Evolutionary conservation across 108 stramenopile genomes (phyloP).

Genomic region (Skeletonema costatum): DNA sequence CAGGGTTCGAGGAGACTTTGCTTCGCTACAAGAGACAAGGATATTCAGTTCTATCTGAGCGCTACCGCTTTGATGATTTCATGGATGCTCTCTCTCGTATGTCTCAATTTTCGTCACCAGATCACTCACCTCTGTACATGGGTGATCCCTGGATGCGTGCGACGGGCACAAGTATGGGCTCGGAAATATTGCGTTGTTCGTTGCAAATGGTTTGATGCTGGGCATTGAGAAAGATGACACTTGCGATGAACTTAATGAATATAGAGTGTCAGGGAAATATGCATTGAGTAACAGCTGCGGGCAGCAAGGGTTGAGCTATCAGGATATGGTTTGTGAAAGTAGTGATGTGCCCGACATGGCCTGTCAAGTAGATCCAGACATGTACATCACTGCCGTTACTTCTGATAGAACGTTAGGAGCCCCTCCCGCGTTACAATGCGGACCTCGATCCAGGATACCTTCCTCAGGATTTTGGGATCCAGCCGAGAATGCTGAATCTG

Average conservation of each 20-base stretch:
- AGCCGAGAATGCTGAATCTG: conserved; percentile 5
- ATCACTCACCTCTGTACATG: conserved; percentile 37
- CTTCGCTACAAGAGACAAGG: conserved; percentile 23
- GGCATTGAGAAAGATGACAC: conserved; percentile 46
- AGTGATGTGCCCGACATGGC: conserved; percentile 20
- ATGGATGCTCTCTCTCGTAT: conserved; percentile 13
- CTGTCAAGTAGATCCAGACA: conserved; percentile 26
- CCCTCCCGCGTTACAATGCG: conserved; percentile 30
- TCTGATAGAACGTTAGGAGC: conserved; percentile 13
- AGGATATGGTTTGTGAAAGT: conserved; percentile 15
- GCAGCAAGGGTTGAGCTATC: conserved; percentile 15
- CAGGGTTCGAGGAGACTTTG: conserved; percentile 29
- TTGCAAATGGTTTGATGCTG: conserved; percentile 34
- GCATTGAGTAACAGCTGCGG: conserved; percentile 32
- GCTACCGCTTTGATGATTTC: conserved; percentile 41
- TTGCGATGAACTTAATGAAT: conserved; percentile 35
- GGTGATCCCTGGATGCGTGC: conserved; percentile 39
- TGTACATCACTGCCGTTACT: conserved; percentile 37
- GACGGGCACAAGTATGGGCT: conserved; percentile 41
- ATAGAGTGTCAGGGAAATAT: conserved; percentile 13
- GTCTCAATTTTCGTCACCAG: conserved; percentile 16
- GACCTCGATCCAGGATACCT: conserved; percentile 16
- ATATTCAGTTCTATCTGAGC: conserved; percentile 19
- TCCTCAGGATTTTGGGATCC: conserved; percentile 26
- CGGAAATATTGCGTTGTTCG: conserved; percentile 35